These are phyloP conservation scores for Tympanopsis confertula DNA, from an alignment of 2,329 filamentous ascomycete species.

Conservation along the genomic window DNA sequence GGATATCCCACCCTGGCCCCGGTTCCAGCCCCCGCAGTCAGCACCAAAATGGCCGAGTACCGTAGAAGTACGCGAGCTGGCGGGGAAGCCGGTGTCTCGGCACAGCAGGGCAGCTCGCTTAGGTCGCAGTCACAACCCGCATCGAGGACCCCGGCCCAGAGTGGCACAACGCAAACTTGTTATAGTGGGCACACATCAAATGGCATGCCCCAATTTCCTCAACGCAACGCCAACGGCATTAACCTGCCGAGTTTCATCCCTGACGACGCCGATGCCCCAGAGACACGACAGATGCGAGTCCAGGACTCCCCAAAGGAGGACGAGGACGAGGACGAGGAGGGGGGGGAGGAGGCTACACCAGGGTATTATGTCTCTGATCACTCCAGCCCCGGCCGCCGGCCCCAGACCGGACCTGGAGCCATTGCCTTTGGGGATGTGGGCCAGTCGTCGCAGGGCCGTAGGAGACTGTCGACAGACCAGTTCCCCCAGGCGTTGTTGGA, in stretches of 20 bases:
- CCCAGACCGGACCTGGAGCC: too few species aligned
- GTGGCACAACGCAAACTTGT: neutral
- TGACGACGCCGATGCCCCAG: conserved; percentile 26
- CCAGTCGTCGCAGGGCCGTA: conserved; percentile 20
- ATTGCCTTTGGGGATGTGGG: conserved; percentile 34
- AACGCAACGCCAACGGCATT: conserved; percentile 33
- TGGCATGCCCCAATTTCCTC: conserved; percentile 17
- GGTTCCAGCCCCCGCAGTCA: conserved; percentile 44
- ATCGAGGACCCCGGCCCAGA: too few species aligned
- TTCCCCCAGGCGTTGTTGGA: conserved; percentile 40
- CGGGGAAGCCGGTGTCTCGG: too few species aligned
- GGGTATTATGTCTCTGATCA: conserved; percentile 24
- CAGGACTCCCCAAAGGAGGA: conserved; percentile 25
- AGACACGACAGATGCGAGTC: neutral
- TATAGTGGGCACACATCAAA: neutral
- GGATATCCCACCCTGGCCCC: conserved; percentile 35
- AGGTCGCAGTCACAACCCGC: conserved; percentile 59
- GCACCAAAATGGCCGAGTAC: conserved; percentile 36
- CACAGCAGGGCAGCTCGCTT: conserved; percentile 41
- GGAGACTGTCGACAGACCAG: conserved; percentile 39
- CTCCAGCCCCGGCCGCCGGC: conserved; percentile 17
- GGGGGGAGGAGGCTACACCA: conserved; percentile 31
- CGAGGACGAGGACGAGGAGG: too few species aligned
- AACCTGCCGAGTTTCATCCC: conserved; percentile 43
- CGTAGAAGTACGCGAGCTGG: conserved; percentile 46